Percentiles rank a stretch among this genome's conserved stretches.
Conservation (phyloP, 2,329 filamentous ascomycete species). For the Fusarium abutilonis region DNA sequence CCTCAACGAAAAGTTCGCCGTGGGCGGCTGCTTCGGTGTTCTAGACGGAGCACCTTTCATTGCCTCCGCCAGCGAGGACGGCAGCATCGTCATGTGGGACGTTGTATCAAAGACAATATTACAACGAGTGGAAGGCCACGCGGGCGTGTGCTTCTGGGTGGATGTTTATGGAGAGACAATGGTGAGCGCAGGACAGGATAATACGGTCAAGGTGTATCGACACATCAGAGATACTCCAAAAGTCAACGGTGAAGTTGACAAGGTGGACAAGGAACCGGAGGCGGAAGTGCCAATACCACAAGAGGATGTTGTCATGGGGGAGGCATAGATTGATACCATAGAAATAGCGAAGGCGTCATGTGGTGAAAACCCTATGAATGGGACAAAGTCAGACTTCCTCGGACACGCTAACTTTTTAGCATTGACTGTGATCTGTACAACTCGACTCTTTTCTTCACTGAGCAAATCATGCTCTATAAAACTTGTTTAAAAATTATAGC, state of each 20-base stretch:
- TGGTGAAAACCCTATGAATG: background rate
- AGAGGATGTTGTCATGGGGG: conserved; percentile 54
- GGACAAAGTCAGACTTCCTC: background rate
- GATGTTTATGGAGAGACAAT: conserved; percentile 66
- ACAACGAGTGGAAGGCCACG: conserved; percentile 67
- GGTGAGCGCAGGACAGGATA: conserved; percentile 67
- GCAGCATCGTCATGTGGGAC: conserved; percentile 88
- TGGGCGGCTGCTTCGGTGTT: conserved; percentile 84
- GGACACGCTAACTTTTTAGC: background rate
- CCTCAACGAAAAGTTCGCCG: conserved; percentile 81
- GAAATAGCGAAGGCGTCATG: conserved; percentile 2
- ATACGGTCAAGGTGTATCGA: conserved; percentile 61
- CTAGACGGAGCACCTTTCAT: conserved; percentile 66
- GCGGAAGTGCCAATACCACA: conserved; percentile 58
- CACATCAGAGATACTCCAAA: conserved; percentile 39
- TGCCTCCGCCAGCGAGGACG: conserved; percentile 87
- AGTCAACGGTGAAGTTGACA: conserved; percentile 31
- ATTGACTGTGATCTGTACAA: background rate
- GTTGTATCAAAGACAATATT: conserved; percentile 85
- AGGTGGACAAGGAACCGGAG: conserved; percentile 59
- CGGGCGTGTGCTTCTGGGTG: conserved; percentile 72
- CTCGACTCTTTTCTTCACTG: background rate
- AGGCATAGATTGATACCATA: conserved; percentile 20
- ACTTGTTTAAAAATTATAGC: background rate
- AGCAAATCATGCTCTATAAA: background rate